Evolutionary conservation across 192 early-diverging fungal species (phyloP), one percentile per base, ranked within the genome.

Genomic region (Entomortierella beljakovae): DNA sequence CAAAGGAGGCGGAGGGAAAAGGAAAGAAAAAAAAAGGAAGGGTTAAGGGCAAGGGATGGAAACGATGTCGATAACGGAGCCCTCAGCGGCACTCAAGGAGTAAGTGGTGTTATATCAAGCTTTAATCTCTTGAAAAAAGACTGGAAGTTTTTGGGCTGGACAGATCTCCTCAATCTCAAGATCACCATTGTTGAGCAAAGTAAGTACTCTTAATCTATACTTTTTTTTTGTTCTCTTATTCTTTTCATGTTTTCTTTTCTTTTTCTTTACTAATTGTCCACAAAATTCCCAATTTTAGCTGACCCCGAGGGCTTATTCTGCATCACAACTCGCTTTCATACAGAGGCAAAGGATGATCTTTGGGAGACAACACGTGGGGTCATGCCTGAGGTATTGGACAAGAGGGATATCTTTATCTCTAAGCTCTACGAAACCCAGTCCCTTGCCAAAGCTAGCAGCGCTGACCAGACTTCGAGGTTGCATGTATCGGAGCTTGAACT

Each of bases 81-180:
- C 48, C 2, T 1, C 5, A 38, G 9, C n/a, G 43, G 50, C 29
- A 22, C 33, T 20, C 28, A 8, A 33, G 49, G 32, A n/a, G 1
- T 6, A 35, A 6, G 16, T 26, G 25, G 6, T 54, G 18, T 35
- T 9, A 55, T 3, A 37, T 18, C 63, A n/a, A 35, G 63, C 3
- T 52, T 52, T 28, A 23, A 38, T 16, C 22, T 74, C 5, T 23
- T 64, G 13, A 58, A 63, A 23, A 56, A 60, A 33, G 54, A 75
- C 10, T 75, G 72, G 72, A 75, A 75, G 59, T 75, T 75, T 33
- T 61, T 66, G 64, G 72, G 72, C 13, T 75, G 72, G 72, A 61
- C 38, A 52, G 72, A 75, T 20, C 3, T 75, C 6, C 42, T 60
- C 10, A 75, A 56, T 46, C 38, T 75, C 22, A 66, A 68, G 33